Evolutionary conservation across 805 yeast species (phyloP).

Genomic region (Candida ficus): DNA sequence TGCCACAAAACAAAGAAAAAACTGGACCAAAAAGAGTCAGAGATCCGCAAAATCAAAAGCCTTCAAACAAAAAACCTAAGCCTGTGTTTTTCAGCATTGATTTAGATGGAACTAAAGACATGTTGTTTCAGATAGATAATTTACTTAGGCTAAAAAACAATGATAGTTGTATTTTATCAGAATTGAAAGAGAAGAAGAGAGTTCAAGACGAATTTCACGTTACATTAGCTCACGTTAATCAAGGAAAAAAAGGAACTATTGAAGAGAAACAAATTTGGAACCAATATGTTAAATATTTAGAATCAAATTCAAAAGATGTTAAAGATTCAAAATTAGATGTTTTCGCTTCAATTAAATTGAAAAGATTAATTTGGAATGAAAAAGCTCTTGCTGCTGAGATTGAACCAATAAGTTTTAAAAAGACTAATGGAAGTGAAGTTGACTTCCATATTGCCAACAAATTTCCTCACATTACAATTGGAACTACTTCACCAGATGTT

Average conservation of each 20-base stretch:
- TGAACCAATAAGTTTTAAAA: constrained; percentile 18
- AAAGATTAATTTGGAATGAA: constrained; percentile 44
- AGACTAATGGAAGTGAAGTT: constrained; percentile 6
- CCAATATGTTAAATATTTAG: constrained; percentile 15
- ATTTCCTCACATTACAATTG: constrained; percentile 70
- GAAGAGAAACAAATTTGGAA: constrained; percentile 26
- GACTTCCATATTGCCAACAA: constrained; percentile 34
- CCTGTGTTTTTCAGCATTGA: constrained; percentile 45
- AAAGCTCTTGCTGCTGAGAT: constrained; percentile 53
- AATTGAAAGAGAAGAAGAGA: constrained; percentile 28
- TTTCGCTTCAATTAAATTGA: constrained; percentile 36
- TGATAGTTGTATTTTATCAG: not conserved
- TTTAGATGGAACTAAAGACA: constrained; percentile 22
- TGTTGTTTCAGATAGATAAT: constrained; percentile 12
- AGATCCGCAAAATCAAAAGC: too few species aligned
- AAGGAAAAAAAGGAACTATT: constrained; percentile 27
- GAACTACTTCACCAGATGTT: constrained; percentile 41
- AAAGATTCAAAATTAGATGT: constrained; percentile 14
- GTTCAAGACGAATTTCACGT: constrained; percentile 59
- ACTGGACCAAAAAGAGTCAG: too few species aligned
- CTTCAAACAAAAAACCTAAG: constrained; percentile 3
- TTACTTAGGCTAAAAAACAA: constrained; percentile 2
- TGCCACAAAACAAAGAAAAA: constrained; percentile 4
- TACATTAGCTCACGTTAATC: constrained; percentile 51
- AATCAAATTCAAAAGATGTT: not conserved